These are phyloP conservation scores for Barnettozyma californica DNA, from an alignment of 805 yeast genomes.

Conservation along the genomic window DNA sequence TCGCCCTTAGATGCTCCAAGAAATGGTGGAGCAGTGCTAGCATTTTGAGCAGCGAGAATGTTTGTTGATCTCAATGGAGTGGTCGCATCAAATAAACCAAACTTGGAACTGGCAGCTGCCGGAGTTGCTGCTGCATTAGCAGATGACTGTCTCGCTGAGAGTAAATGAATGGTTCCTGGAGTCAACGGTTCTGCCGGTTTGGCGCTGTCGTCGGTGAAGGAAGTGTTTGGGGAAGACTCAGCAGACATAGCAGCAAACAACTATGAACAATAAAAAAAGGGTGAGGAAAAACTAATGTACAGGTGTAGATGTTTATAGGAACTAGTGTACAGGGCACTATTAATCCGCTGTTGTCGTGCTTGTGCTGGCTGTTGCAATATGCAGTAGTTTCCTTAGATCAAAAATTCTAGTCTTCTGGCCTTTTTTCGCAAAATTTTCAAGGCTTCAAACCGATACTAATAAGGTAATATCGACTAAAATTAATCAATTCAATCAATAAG, in stretches of 20 bases:
- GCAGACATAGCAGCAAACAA: conserved; percentile 11
- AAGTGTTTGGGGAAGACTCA: conserved; percentile 17
- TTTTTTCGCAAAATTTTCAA: neutral
- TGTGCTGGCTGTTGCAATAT: neutral
- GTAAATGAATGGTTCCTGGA: conserved; percentile 3
- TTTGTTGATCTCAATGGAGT: conserved; percentile 24
- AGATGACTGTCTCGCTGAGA: conserved; percentile 13
- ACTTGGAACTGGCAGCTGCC: conserved; percentile 13
- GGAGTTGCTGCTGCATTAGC: conserved; percentile 14
- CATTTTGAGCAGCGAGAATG: conserved; percentile 10
- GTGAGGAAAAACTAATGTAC: conserved; percentile 16
- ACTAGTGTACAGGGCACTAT: conserved; percentile 18
- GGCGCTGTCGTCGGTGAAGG: conserved; percentile 12
- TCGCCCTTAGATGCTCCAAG: conserved; percentile 14
- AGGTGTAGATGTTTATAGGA: conserved; percentile 1
- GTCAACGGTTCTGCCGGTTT: conserved; percentile 15
- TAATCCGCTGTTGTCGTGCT: neutral
- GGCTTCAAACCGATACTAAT: neutral
- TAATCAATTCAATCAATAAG: neutral
- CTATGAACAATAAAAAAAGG: neutral
- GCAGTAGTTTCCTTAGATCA: neutral
- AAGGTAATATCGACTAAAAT: neutral
- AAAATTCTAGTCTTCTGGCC: neutral
- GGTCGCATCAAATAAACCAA: conserved; percentile 16
- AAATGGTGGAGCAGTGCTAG: conserved; percentile 25